Conservation (phyloP, 2,329 filamentous ascomycete species). For the Sphaerostilbella broomeana region DNA sequence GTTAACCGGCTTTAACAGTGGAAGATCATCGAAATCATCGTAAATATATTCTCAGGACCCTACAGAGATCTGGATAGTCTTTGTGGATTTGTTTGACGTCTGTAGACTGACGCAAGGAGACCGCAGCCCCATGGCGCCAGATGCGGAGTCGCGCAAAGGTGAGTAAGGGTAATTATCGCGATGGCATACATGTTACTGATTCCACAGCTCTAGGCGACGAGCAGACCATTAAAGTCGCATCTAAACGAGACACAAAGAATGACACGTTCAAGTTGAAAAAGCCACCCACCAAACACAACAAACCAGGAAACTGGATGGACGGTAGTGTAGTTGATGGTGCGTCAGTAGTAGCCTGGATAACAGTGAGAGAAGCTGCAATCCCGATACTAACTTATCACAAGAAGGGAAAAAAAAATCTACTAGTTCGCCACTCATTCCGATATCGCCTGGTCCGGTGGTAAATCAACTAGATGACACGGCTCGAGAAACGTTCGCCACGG, state of each 20-base stretch:
- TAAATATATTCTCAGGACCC: background rate
- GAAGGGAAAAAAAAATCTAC: slow-evolving; percentile 51
- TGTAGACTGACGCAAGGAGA: background rate
- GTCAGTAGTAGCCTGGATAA: slow-evolving; percentile 14
- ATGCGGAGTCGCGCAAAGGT: slow-evolving; percentile 26
- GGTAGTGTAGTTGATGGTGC: slow-evolving; percentile 57
- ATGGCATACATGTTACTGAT: background rate
- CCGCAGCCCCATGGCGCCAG: slow-evolving; percentile 16
- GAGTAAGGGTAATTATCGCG: slow-evolving; percentile 13
- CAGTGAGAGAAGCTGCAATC: too few species aligned
- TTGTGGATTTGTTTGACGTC: background rate
- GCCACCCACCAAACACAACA: slow-evolving; percentile 52
- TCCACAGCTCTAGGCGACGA: slow-evolving; percentile 40
- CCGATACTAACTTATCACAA: slow-evolving; percentile 16
- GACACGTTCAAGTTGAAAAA: slow-evolving; percentile 58
- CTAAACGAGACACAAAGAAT: slow-evolving; percentile 47
- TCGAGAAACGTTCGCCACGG: slow-evolving; percentile 72
- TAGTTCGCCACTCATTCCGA: slow-evolving; percentile 33
- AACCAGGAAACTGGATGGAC: slow-evolving; percentile 67
- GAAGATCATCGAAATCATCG: background rate
- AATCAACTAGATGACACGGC: slow-evolving; percentile 69
- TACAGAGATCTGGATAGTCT: background rate
- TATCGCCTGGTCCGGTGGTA: slow-evolving; percentile 50
- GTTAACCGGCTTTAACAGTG: background rate
- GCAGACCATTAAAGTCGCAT: slow-evolving; percentile 56